Base-by-base conservation (phyloP, 2,329 filamentous ascomycete genomes). In the Sporothrix dimorphospora region DNA sequence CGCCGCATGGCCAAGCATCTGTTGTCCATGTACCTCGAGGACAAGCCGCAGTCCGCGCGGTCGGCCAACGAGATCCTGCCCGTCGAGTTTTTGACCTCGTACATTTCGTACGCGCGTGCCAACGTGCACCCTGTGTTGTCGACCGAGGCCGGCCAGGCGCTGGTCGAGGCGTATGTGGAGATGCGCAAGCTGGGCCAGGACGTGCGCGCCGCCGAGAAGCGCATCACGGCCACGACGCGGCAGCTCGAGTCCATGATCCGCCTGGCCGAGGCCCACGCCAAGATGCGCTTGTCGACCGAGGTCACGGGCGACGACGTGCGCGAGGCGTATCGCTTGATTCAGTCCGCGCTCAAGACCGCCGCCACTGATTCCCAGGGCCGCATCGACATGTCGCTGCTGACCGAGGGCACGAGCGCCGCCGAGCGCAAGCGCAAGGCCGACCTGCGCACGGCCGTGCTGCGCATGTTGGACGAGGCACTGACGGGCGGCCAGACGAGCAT, bases 221-320 rank as follows among this genome's bases (percentile, higher is more conserved):
- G 96, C 76, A 99, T 99, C 83, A 99, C 96, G 0, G 96, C 96
- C 53, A 99, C 96, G 3, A 99, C 97, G 0, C 90, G 96, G 79
- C 96, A 99, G 82, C 87, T 99, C 6, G 97, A 99, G 83, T 96
- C 92, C 61, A 99, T 99, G 97, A 98, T 99, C 79, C 95, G 96
- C 74, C 91, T 99, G 3, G 85, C 94, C 1, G 96, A 99, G 84
- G 96, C 94, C 0, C 97, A 99, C 81, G 97, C 96, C 67, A 98
- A 98, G 82, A 99, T 99, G 97, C 92, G 96, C 4, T 88, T 99
- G 5, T 89, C 92, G 0, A 80, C 85, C 2, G 88, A 86, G 16
- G 96, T 99, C 55, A 94, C 92, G 0, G 89, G 87, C 38, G 87
- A 88, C 66, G 97, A 99, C 78, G 97, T 99, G 6, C 84, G 89